These are phyloP conservation scores for Apodospora peruviana DNA, from an alignment of 495 filamentous ascomycete genomes.

Conservation along the genomic window DNA sequence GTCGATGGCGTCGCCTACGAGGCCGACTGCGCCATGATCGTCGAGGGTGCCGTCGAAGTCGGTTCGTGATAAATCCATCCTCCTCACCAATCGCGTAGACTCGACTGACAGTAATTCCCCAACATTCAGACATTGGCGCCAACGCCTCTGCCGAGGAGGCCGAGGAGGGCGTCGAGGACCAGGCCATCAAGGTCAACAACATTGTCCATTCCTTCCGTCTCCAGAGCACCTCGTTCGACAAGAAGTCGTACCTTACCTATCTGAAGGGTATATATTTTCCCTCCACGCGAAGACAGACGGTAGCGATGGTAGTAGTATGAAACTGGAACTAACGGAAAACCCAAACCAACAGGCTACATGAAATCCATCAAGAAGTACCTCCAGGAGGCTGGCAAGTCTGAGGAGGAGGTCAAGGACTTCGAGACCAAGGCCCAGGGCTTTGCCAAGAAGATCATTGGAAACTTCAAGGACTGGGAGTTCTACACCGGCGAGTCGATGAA, in stretches of 20 bases:
- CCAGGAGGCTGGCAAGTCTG: conserved; percentile 52
- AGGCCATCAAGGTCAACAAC: conserved; percentile 77
- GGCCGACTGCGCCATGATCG: conserved; percentile 84
- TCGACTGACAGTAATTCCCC: not conserved
- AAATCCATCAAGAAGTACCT: conserved; percentile 73
- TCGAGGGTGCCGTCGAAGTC: conserved; percentile 65
- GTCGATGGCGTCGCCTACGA: conserved; percentile 78
- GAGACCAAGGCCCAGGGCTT: conserved; percentile 65
- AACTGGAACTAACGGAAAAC: too few species aligned
- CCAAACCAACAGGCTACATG: conserved; percentile 86
- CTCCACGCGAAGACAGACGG: too few species aligned
- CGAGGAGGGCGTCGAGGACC: conserved; percentile 67
- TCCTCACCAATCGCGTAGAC: not conserved
- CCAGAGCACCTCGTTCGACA: conserved; percentile 69
- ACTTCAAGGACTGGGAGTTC: conserved; percentile 94
- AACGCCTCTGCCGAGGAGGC: conserved; percentile 93
- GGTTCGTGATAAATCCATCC: conserved; percentile 41
- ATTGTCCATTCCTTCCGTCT: conserved; percentile 90
- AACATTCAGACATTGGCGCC: conserved; percentile 74
- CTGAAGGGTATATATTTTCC: conserved; percentile 64
- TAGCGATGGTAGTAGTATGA: too few species aligned
- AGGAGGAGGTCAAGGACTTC: conserved; percentile 66
- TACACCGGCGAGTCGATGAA: conserved; percentile 88
- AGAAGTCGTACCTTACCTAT: conserved; percentile 72
- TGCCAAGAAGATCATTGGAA: conserved; percentile 73